Evolutionary conservation across 2,329 filamentous ascomycete species (phyloP).

Genomic region (Calonectria leucothoes): DNA sequence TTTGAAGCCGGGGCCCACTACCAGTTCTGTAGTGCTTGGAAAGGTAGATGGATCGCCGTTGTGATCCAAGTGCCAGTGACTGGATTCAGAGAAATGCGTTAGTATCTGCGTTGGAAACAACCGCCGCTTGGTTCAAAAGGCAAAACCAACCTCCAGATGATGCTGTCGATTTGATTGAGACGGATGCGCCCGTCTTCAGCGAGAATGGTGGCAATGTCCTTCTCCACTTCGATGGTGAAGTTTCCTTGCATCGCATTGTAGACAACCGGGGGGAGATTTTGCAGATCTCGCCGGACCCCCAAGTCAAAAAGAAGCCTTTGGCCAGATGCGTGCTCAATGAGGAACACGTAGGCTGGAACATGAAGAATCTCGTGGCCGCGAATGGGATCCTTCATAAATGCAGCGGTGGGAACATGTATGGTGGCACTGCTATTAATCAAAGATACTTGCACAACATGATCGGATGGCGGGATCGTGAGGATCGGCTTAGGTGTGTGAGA

Average conservation of each 20-base stretch:
- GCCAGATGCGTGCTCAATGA: constrained; percentile 17
- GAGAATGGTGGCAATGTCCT: constrained; percentile 26
- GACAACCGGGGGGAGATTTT: constrained; percentile 10
- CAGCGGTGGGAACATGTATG: neutral
- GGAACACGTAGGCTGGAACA: constrained; percentile 13
- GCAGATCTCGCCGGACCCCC: constrained; percentile 19
- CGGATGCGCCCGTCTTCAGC: neutral
- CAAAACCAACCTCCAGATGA: constrained; percentile 29
- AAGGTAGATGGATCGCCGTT: constrained; percentile 28
- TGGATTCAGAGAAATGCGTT: neutral
- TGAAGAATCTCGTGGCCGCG: neutral
- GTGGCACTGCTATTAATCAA: neutral
- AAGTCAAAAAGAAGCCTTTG: constrained; percentile 26
- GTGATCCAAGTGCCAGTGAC: constrained; percentile 32
- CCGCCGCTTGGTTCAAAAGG: neutral
- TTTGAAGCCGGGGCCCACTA: constrained; percentile 30
- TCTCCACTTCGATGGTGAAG: neutral
- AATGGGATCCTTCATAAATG: neutral
- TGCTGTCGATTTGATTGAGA: constrained; percentile 7
- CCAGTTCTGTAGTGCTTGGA: constrained; percentile 18
- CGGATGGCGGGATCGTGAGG: no score
- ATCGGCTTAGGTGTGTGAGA: no score
- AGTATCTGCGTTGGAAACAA: neutral
- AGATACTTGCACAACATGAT: neutral
- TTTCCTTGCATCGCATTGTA: neutral